These are phyloP conservation scores for Saccharomycopsis malanga DNA, from an alignment of 805 yeast species.

Conservation along the genomic window DNA sequence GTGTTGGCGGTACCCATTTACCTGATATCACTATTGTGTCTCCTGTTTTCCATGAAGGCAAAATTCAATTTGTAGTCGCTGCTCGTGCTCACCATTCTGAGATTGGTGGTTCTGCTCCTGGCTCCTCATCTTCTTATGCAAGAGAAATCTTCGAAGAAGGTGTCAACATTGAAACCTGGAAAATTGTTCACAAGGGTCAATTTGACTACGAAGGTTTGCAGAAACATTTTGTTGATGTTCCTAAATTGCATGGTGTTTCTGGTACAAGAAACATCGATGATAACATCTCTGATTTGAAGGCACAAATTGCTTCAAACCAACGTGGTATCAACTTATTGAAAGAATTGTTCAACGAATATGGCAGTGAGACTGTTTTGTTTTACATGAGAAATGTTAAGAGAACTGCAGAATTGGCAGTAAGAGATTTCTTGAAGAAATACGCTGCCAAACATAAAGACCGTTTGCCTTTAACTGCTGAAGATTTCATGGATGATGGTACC, in stretches of 20 bases:
- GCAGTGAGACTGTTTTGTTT: slow-evolving; percentile 35
- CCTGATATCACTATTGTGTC: slow-evolving; percentile 52
- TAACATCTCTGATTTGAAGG: slow-evolving; percentile 43
- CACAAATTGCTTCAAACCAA: slow-evolving; percentile 46
- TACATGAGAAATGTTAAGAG: slow-evolving; percentile 42
- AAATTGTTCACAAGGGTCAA: slow-evolving; percentile 40
- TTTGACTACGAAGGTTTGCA: slow-evolving; percentile 48
- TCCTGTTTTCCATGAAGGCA: slow-evolving; percentile 41
- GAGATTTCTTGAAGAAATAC: slow-evolving; percentile 30
- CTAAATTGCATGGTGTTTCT: slow-evolving; percentile 43
- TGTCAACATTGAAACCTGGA: slow-evolving; percentile 46
- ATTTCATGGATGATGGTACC: slow-evolving; percentile 52
- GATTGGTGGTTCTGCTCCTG: slow-evolving; percentile 53
- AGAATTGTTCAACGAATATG: slow-evolving; percentile 38
- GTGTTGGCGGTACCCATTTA: slow-evolving; percentile 41
- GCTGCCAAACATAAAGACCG: slow-evolving; percentile 34
- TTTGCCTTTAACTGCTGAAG: slow-evolving; percentile 37
- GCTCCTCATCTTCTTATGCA: slow-evolving; percentile 30
- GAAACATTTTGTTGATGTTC: slow-evolving; percentile 41
- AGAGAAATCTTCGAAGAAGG: slow-evolving; percentile 50
- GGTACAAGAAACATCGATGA: slow-evolving; percentile 50
- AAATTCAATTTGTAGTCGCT: slow-evolving; percentile 46
- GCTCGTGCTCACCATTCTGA: slow-evolving; percentile 59
- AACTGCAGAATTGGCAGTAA: slow-evolving; percentile 43
- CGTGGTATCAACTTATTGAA: slow-evolving; percentile 42